phyloP scores from a whole-genome alignment of 2,329 filamentous ascomycete species.

The Fusarium sulawesiense region DNA sequence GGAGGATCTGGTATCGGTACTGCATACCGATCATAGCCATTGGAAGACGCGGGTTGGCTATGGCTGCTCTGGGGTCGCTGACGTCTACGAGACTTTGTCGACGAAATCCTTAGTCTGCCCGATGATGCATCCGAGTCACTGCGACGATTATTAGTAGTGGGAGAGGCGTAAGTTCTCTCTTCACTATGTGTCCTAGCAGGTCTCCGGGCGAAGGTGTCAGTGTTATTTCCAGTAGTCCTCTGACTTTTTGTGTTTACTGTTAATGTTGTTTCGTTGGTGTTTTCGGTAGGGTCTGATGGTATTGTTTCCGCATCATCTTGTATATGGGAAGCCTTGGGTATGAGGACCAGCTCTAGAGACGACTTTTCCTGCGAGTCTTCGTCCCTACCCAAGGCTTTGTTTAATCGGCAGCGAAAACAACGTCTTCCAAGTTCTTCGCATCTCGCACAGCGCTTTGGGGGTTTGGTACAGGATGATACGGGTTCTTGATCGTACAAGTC shows the following conservation, averaged over 20 bases:
- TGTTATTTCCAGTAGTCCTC: background rate
- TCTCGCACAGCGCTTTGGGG: background rate
- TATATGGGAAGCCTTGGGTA: background rate
- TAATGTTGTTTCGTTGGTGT: background rate
- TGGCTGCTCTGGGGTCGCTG: background rate
- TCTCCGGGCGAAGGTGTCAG: background rate
- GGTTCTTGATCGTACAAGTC: background rate
- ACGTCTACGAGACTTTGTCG: background rate
- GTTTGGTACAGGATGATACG: background rate
- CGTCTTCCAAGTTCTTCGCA: slow-evolving; percentile 8
- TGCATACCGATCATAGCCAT: background rate
- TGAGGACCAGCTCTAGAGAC: background rate
- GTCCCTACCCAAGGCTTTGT: background rate
- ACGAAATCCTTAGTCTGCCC: background rate
- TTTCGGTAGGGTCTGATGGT: background rate
- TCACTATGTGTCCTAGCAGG: background rate
- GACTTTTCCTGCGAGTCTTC: background rate
- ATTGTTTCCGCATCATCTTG: background rate
- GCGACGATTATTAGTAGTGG: background rate
- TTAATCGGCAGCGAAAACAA: slow-evolving; percentile 1
- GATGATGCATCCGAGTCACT: background rate
- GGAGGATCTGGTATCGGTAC: background rate
- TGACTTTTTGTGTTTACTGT: too few species aligned
- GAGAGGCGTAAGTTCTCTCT: background rate
- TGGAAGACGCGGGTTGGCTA: too few species aligned